These are phyloP conservation scores for Evernia prunastri DNA, from an alignment of 495 filamentous ascomycete genomes.

Conservation along the genomic window DNA sequence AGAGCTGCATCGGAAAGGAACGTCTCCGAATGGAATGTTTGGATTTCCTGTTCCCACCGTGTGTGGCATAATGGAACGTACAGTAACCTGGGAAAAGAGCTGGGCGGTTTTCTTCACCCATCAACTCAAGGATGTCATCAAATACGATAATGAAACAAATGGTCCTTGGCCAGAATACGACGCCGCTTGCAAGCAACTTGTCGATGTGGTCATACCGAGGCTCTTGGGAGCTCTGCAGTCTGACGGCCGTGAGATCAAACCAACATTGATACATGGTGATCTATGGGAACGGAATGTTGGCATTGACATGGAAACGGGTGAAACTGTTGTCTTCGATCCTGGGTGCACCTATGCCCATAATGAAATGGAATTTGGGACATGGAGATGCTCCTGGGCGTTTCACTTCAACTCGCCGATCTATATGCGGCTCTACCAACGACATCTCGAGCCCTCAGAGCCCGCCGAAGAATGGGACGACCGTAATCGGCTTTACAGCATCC, in stretches of 20 bases:
- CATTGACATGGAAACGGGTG: slow-evolving; percentile 31
- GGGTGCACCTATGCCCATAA: slow-evolving; percentile 46
- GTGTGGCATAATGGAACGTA: slow-evolving; percentile 40
- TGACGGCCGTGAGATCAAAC: slow-evolving; percentile 37
- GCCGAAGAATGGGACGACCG: slow-evolving; percentile 25
- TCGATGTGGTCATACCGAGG: slow-evolving; percentile 38
- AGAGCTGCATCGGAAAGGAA: slow-evolving; percentile 36
- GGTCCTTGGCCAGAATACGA: slow-evolving; percentile 33
- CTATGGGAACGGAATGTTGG: slow-evolving; percentile 46
- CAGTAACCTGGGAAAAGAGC: slow-evolving; percentile 37
- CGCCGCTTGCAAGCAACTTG: slow-evolving; percentile 27
- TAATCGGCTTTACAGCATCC: slow-evolving; percentile 28
- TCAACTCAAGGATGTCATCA: slow-evolving; percentile 32
- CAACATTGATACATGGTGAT: slow-evolving; percentile 45
- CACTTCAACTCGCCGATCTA: slow-evolving; percentile 26
- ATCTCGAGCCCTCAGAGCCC: slow-evolving; percentile 24
- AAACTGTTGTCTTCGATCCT: slow-evolving; percentile 42
- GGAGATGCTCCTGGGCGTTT: slow-evolving; percentile 29
- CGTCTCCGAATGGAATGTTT: slow-evolving; percentile 48
- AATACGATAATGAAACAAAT: slow-evolving; percentile 34
- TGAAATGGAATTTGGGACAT: slow-evolving; percentile 41
- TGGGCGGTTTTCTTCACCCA: slow-evolving; percentile 45
- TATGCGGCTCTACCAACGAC: slow-evolving; percentile 27
- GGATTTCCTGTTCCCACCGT: slow-evolving; percentile 47
- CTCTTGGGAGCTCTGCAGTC: slow-evolving; percentile 40